phyloP scores from a whole-genome alignment of 345 rosid species.

The Reutealis trisperma region DNA sequence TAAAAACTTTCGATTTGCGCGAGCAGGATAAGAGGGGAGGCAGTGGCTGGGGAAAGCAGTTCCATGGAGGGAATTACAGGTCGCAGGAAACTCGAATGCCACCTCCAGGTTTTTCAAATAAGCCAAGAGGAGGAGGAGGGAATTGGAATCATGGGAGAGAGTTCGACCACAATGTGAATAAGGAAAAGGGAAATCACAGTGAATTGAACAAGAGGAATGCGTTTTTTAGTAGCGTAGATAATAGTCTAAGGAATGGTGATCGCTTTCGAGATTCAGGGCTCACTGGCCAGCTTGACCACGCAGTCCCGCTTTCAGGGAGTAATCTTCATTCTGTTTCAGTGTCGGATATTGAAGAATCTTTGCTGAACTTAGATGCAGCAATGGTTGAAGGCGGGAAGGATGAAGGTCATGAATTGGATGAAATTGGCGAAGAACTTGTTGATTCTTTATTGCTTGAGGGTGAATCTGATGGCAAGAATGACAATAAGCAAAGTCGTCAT shows the following conservation, averaged over 20 bases:
- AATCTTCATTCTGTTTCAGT: slow-evolving; percentile 54
- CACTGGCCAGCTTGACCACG: slow-evolving; percentile 60
- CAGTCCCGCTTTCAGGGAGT: slow-evolving; percentile 59
- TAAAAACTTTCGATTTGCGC: slow-evolving; percentile 35
- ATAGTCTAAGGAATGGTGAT: slow-evolving; percentile 24
- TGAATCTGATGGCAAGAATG: slow-evolving; percentile 46
- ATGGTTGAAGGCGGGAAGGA: slow-evolving; percentile 25
- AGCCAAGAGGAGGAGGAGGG: slow-evolving; percentile 33
- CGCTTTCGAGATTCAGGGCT: slow-evolving; percentile 36
- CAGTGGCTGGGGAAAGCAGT: slow-evolving; percentile 44
- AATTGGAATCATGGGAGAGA: slow-evolving; percentile 38
- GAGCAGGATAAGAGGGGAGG: slow-evolving; percentile 30
- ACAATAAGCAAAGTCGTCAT: slow-evolving; percentile 44
- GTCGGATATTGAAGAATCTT: slow-evolving; percentile 49
- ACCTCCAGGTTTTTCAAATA: slow-evolving; percentile 47
- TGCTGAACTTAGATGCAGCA: slow-evolving; percentile 36
- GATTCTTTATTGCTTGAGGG: slow-evolving; percentile 59
- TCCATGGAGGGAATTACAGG: slow-evolving; percentile 36
- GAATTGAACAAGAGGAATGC: slow-evolving; percentile 31
- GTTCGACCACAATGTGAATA: slow-evolving; percentile 33
- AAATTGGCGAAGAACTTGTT: slow-evolving; percentile 51
- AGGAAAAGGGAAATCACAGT: slow-evolving; percentile 30
- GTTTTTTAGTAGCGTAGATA: slow-evolving; percentile 18
- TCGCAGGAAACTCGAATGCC: slow-evolving; percentile 30
- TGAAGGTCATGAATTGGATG: slow-evolving; percentile 44